Evolutionary conservation across 208 protist genomes (phyloP), one percentile per base, ranked within the genome.

Genomic region (Trypanosomatidae sp.): DNA sequence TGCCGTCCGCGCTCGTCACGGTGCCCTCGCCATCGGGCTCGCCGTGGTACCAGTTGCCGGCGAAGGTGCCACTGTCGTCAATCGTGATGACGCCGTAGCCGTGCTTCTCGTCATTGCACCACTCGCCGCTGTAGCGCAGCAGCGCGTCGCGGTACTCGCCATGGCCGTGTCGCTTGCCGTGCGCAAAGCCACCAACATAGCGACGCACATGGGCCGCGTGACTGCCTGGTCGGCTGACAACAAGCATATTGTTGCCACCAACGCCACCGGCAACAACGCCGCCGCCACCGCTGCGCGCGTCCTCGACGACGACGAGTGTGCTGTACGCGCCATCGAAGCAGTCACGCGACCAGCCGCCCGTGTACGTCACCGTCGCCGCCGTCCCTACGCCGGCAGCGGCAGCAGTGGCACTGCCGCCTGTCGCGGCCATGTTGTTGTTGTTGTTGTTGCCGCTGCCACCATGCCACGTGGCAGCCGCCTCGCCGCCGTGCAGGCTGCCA

Each of bases 91-190:
- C 51, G 41, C 89, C 89, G 8, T 53, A 42, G 11, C 89, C 89
- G 16, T 88, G 49, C 35, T 82, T 90, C 49, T 64, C 53, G 30
- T 83, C 82, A 21, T 71, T 30, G 13, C 53, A 18, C 77, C 83
- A 96, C 18, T 73, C 52, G 10, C 89, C 89, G 10, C 40, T 21
- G 63, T 96, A 96, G n/a, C 51, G 41, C 5, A 71, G 57, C 0
- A 70, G 55, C 2, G 56, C 42, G 23, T 62, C 75, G 8, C 3
- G 26, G 28, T 83, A 88, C 33, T 66, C 57, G 5, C 84, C 88
- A 20, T 56, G 45, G 32, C 88, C 88, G 41, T 74, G 53, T 5
- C 71, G 79, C 45, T 78, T 66, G 6, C 81, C 81, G 27, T 71
- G 37, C 3, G 30, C 33, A 41, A 87, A 95, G 6, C 48, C 43